Base-by-base conservation (phyloP, 2,329 filamentous ascomycete genomes). In the Didymella sp. region DNA sequence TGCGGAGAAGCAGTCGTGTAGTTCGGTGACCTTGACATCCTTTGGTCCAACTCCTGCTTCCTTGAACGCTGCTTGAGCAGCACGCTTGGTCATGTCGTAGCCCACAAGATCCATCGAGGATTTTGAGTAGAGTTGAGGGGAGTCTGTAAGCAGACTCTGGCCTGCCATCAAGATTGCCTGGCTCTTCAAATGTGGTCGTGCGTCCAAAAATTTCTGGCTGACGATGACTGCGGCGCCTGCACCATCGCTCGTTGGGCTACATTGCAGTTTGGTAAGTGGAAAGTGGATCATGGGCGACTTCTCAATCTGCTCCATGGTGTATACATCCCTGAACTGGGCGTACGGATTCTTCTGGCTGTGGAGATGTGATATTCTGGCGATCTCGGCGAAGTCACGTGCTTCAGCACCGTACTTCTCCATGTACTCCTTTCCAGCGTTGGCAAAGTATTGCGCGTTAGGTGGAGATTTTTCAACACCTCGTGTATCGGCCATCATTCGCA, bases 1-100 rank as follows among this genome's bases (percentile, higher is more conserved):
- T 19, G 93, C 88, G 13, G 89, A 93, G 83, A 98, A 98, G 80
- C 94, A 98, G 79, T 98, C 94, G 78, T 98, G 94, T 58, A 98
- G 80, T 80, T 98, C 94, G 68, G 91, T 91, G 13, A 98, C 89
- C 71, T 89, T 88, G 59, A 94, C 84, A 68, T 96, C 90, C 38
- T 80, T 78, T 0, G 89, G 79, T 6, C 78, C 80, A 2, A 87
- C 83, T 30, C 85, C 84, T 0, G 92, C 92, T 78, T 98, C 90
- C 42, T 80, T 82, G 66, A 89, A 80, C 17, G 94, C 94, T 0
- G 81, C 80, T 59, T 82, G 77, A 9, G 86, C 87, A 1, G 94
- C 94, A 57, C 82, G 80, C 71, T 86, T 82, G 11, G 87, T 89
- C 94, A 97, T 97, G 62, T 89, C 89, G 73, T 88, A 94, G 28